Conservation (phyloP, 257 asterid species). For the Knoxia roxburghii region DNA sequence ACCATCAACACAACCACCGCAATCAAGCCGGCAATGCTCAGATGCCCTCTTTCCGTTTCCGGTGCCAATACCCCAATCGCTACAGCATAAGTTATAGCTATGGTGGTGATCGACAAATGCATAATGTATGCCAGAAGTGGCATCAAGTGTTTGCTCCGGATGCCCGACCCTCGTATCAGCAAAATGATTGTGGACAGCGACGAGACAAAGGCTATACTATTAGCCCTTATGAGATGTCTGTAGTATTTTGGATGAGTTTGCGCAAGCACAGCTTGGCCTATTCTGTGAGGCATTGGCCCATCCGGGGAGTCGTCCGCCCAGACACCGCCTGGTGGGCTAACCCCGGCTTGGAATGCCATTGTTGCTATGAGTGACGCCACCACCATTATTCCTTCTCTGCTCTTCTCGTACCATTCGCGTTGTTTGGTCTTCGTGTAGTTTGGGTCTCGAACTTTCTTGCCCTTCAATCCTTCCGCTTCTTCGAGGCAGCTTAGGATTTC, state of each 20-base stretch:
- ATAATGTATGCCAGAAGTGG: background rate
- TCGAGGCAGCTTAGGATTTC: background rate
- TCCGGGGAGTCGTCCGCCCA: background rate
- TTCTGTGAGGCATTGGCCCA: background rate
- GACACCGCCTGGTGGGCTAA: conserved; percentile 1
- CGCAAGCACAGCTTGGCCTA: conserved; percentile 1
- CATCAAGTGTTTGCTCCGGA: background rate
- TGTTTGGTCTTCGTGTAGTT: background rate
- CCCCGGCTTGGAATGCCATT: background rate
- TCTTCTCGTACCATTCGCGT: conserved; percentile 1
- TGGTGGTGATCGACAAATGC: background rate
- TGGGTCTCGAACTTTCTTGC: background rate
- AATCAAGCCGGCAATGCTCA: background rate
- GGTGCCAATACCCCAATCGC: background rate
- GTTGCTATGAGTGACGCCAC: conserved; percentile 9
- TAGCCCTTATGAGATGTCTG: background rate
- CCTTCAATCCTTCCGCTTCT: background rate
- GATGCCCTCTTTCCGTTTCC: background rate
- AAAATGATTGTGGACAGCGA: background rate
- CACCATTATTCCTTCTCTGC: background rate
- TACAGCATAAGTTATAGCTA: background rate
- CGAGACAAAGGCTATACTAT: background rate
- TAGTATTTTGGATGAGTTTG: conserved; percentile 7
- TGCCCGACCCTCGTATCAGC: conserved; percentile 7
- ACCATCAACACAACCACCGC: background rate